Evolutionary conservation across 2,329 filamentous ascomycete species (phyloP), one percentile per base, ranked within the genome.

Genomic region (Leptosphaerulina australis): DNA sequence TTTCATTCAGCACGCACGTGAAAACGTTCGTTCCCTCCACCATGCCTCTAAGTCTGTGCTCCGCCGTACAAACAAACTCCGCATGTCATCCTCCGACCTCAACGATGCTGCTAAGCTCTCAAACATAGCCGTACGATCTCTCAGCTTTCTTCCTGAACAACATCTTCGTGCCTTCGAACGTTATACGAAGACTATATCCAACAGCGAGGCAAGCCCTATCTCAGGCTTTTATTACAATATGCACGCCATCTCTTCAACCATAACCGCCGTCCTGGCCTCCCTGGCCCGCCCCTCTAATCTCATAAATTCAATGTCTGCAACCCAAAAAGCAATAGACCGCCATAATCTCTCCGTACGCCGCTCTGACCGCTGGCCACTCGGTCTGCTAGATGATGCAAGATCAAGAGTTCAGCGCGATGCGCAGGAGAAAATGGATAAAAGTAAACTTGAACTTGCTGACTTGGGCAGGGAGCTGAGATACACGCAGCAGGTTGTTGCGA

Each of bases 401-500:
- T 87, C 89, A 68, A 85, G 90, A 22, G 81, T 91, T 8, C 88
- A 91, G 62, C 87, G 91, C 56, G 94, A 97, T 50, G 88, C 90
- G 33, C 89, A 91, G 74, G 87, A 89, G 58, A 90, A 88, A 63
- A 89, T 90, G 28, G 81, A 83, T 11, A 85, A 86, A 56, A 84
- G 83, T 17, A 83, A 87, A 56, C 74, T 80, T 14, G 90, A 97
- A 68, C 82, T 90, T 9, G 83, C 87, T 15, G 83, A 85, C 33
- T 74, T 96, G n/a, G 87, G 88, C 0, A 84, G 84, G 41, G 94
- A 99, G 73, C 77, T 99, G 46, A 79, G 91, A 39, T 96, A 94
- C 72, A 96, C 92, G 37, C 93, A 97, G 75, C 90, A 95, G 72
- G 91, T 93, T 11, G 93, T 97, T 18, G 93, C 95, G 5, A 82